Percentiles rank a stretch among this genome's conserved stretches.
Evolutionary conservation across 1,284 basidiomycete genomes (phyloP).

Genomic region (Singerocomus inundabilis): DNA sequence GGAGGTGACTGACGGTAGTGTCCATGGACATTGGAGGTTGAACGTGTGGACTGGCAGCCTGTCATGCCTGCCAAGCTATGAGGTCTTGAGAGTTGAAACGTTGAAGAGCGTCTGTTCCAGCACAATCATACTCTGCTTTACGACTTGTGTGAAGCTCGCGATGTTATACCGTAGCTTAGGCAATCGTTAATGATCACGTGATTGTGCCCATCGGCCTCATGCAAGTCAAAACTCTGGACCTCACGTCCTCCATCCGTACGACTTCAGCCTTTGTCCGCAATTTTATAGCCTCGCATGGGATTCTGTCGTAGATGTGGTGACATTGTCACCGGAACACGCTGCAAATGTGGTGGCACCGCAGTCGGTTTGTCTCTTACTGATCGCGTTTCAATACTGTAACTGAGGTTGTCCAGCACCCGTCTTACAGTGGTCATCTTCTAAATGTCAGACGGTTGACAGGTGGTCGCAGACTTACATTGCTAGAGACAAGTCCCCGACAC

Average conservation of each 20-base stretch:
- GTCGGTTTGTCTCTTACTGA: conserved; percentile 55
- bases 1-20: conserved; percentile 42
- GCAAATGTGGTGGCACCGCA: conserved; percentile 72
- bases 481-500: conserved; percentile 44
- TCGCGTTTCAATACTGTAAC: conserved; percentile 4
- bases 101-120: neutral
- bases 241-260: neutral
- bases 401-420: conserved; percentile 53
- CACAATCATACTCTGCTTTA: neutral
- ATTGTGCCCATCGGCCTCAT: neutral
- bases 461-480: conserved; percentile 78
- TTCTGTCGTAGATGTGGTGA: conserved; percentile 81
- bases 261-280: neutral
- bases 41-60: conserved; percentile 68
- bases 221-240: conserved; percentile 1
- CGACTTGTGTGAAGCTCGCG: neutral
- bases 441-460: conserved; percentile 50
- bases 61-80: conserved; percentile 23
- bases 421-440: conserved; percentile 58
- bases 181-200: neutral
- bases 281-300: conserved; percentile 48
- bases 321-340: conserved; percentile 65
- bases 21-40: conserved; percentile 50
- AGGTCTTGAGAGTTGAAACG: neutral
- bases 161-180: no score